Conservation (phyloP, 2,329 filamentous ascomycete species). For the Ophiocordyceps camponoti-rufipedis region DNA sequence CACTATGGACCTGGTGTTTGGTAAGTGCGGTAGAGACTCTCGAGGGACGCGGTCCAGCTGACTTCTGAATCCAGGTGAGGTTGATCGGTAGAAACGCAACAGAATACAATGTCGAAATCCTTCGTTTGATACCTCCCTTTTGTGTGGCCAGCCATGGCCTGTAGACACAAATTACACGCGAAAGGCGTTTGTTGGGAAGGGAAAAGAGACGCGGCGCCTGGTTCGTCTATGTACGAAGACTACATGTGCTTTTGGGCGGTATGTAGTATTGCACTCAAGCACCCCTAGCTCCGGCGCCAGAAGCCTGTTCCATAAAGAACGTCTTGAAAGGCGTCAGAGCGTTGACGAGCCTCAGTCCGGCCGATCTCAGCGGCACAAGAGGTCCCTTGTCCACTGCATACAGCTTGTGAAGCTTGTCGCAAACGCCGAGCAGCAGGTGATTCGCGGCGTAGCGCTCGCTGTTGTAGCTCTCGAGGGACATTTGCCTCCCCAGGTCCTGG, state of each 20-base stretch:
- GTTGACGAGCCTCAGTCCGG: conserved; percentile 63
- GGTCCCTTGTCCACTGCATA: conserved; percentile 70
- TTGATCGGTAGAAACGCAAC: conserved; percentile 31
- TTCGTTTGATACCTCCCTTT: not conserved
- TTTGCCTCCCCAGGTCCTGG: conserved; percentile 64
- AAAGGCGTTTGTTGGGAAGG: not conserved
- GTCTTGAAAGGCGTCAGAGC: conserved; percentile 57
- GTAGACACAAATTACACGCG: conserved; percentile 13
- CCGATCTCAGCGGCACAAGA: conserved; percentile 58
- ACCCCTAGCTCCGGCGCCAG: conserved; percentile 32
- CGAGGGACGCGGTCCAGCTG: conserved; percentile 9
- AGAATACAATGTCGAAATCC: conserved; percentile 4
- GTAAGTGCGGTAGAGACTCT: conserved; percentile 26
- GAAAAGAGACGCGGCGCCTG: not conserved
- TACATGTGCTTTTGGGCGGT: not conserved
- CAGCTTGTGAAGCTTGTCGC: conserved; percentile 82
- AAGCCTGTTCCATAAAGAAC: conserved; percentile 65
- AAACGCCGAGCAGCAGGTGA: conserved; percentile 58
- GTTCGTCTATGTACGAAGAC: not conserved
- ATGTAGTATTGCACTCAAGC: conserved; percentile 7
- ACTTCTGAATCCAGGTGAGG: conserved; percentile 30
- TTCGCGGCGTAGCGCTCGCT: conserved; percentile 69
- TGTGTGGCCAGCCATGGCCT: conserved; percentile 9
- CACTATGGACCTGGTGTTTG: conserved; percentile 80
- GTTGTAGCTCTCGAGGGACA: conserved; percentile 69